These are phyloP conservation scores for Citrus reticulata DNA, from an alignment of 345 rosid species.

Conservation along the genomic window DNA sequence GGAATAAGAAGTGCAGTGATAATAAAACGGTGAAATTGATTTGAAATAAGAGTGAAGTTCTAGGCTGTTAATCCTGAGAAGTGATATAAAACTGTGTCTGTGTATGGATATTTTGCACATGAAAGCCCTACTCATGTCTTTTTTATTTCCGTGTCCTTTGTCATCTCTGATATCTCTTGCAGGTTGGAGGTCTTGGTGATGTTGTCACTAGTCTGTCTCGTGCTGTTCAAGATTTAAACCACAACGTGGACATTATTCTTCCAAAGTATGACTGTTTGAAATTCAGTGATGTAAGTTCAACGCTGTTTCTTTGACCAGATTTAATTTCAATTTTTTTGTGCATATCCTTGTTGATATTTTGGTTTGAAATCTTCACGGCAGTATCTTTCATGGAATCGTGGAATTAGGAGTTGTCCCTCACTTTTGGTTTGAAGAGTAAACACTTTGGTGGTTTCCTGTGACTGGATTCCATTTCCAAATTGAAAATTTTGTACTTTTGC, in stretches of 20 bases:
- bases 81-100: background rate
- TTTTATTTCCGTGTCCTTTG: background rate
- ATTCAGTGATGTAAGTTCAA: constrained; percentile 58
- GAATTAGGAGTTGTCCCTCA: background rate
- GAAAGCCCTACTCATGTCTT: background rate
- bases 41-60: background rate
- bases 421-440: background rate
- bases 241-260: constrained; percentile 77
- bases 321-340: background rate
- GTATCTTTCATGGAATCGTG: background rate
- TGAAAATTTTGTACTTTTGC: background rate
- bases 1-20: background rate
- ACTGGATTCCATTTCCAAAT: background rate
- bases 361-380: background rate
- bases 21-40: background rate
- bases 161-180: constrained; percentile 23
- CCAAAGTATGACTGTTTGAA: constrained; percentile 93
- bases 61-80: background rate
- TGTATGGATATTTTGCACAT: background rate
- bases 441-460: background rate
- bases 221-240: constrained; percentile 91
- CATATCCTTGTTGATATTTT: too few relatives aligned
- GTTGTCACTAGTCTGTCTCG: constrained; percentile 97
- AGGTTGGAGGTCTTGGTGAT: constrained; percentile 99
- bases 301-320: constrained; percentile 14